These are phyloP conservation scores for Microthyrium microscopicum DNA, from an alignment of 2,329 filamentous ascomycete genomes.

Conservation along the genomic window DNA sequence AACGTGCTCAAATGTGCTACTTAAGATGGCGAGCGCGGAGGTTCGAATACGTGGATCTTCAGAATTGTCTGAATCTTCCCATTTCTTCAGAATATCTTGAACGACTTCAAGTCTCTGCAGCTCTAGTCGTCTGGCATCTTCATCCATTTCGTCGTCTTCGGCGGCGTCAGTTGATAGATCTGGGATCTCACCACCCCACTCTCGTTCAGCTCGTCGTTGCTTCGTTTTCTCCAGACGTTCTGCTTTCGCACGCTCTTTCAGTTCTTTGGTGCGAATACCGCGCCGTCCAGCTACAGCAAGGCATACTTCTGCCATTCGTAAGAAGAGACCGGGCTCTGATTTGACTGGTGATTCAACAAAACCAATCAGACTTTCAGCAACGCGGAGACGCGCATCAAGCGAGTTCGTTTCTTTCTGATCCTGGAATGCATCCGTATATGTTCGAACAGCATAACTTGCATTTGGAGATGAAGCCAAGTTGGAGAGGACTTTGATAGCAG, in stretches of 20 bases:
- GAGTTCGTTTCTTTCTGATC: constrained; percentile 37
- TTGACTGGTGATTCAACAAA: constrained; percentile 40
- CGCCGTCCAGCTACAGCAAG: constrained; percentile 48
- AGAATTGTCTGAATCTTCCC: constrained; percentile 45
- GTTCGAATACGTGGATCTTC: constrained; percentile 56
- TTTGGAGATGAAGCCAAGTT: constrained; percentile 40
- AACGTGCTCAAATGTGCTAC: constrained; percentile 37
- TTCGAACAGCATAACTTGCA: constrained; percentile 33
- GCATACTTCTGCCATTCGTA: constrained; percentile 37
- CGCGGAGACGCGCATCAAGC: constrained; percentile 48
- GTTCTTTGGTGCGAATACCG: constrained; percentile 42
- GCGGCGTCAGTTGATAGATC: constrained; percentile 12
- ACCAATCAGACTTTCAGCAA: constrained; percentile 51
- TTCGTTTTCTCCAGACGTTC: constrained; percentile 32
- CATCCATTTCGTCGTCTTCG: constrained; percentile 12
- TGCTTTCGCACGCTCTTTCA: constrained; percentile 38
- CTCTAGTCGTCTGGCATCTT: constrained; percentile 14
- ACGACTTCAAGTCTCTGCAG: constrained; percentile 27
- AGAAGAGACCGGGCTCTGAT: constrained; percentile 23
- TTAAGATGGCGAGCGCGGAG: constrained; percentile 52
- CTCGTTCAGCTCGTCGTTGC: constrained; percentile 31
- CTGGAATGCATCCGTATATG: constrained; percentile 51
- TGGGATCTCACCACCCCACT: constrained; percentile 36
- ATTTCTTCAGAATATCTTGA: constrained; percentile 46
- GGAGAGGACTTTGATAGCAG: constrained; percentile 48